These are phyloP conservation scores for Schwanniomyces vanrijiae DNA, from an alignment of 805 yeast genomes.

Conservation along the genomic window DNA sequence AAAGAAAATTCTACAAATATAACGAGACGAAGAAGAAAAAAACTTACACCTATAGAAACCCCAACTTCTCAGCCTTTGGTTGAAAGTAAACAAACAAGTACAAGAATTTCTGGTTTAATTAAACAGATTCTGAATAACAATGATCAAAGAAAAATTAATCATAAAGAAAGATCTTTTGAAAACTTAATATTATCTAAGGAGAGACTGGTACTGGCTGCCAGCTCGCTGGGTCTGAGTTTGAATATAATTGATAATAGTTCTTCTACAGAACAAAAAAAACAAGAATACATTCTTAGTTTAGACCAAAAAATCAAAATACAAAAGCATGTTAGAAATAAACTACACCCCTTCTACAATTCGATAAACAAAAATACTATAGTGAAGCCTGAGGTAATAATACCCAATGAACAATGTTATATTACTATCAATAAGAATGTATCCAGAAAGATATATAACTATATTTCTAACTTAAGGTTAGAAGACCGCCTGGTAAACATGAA, in stretches of 20 bases:
- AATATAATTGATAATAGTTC: not conserved
- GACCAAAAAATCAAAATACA: conserved; percentile 60
- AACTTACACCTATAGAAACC: conserved; percentile 6
- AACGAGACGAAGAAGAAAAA: conserved; percentile 11
- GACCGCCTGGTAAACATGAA: conserved; percentile 5
- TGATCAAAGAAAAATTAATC: conserved; percentile 5
- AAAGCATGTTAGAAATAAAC: conserved; percentile 48
- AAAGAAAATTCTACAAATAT: not conserved
- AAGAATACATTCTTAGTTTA: conserved; percentile 12
- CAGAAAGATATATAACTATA: conserved; percentile 50
- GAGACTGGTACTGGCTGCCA: not conserved
- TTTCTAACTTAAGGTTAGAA: conserved; percentile 14
- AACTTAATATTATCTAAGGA: not conserved
- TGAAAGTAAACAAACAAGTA: not conserved
- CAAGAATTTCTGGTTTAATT: conserved; percentile 21
- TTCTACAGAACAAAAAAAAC: not conserved
- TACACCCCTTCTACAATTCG: conserved; percentile 49
- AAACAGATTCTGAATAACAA: conserved; percentile 17
- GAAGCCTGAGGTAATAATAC: conserved; percentile 20
- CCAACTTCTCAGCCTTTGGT: not conserved
- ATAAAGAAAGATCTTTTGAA: not conserved
- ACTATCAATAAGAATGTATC: conserved; percentile 63
- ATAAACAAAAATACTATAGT: not conserved
- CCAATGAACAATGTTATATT: conserved; percentile 48
- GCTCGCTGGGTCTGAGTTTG: conserved; percentile 1